Base-by-base conservation (phyloP, 2,329 filamentous ascomycete species). In the Mycosphaerelloides madeirae region DNA sequence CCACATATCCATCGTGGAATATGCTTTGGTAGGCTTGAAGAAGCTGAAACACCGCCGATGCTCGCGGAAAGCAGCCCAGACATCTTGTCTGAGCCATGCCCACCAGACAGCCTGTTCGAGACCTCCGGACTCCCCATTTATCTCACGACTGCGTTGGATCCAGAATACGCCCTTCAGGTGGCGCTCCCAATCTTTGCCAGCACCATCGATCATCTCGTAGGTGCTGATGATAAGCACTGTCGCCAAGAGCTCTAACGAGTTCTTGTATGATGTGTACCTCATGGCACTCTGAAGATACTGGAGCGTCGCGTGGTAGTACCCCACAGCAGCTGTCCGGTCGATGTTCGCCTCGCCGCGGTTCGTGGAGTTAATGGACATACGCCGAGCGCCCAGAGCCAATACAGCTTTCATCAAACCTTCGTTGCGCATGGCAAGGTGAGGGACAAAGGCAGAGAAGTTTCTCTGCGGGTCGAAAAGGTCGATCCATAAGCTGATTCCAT, bases 81-180 rank as follows among this genome's bases (percentile, higher is more conserved):
- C 71, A 55, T 84, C 80, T 55, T 84, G 80, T n/a, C 78, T 68
- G 3, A 83, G 64, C 80, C 80, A 84, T 1, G 75, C 73, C 80
- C 80, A 84, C 80, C 80, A 83, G 0, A 79, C 76, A 0, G 78
- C 75, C 49, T 76, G 73, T 32, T 75, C 69, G 0, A 83, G 65
- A 0, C 78, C 77, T 0, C 74, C 73, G 0, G 72, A 75, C 38
- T 78, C 78, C 1, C 78, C 80, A 43, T 83, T 71, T 34, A 80
- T 79, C 37, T 80, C 71, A 41, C 80, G 77, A 0, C 74, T 79
- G n/a, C 79, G 66, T 44, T 82, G 75, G 13, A 83, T 83, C 76
- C 79, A 82, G 51, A 83, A 84, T 0, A 82, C 78, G 0, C 80
- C 80, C 55, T 81, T 77, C 0, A 83, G 65, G 56, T 84, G 80